A percentile compares a stretch with the other conserved stretches of the same genome.
Conservation (phyloP, 768 basidiomycete species). For the Tricholoma hemisulphureum region DNA sequence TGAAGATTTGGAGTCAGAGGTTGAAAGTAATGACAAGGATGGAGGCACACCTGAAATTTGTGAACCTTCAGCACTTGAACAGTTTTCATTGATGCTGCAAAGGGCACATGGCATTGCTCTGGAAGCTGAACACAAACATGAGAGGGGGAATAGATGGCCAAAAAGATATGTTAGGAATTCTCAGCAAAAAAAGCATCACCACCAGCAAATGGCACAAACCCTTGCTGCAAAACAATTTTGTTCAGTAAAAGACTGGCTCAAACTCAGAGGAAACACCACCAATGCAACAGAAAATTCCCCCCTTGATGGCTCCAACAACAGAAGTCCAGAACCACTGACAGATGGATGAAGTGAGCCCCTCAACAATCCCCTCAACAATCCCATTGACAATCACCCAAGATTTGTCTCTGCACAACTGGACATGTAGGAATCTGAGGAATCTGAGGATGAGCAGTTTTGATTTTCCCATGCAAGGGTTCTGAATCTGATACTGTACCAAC, state of each 20-base stretch:
- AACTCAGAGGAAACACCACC: no score
- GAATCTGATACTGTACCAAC: not conserved
- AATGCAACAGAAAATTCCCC: no score
- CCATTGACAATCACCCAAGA: no score
- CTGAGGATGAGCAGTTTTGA: not conserved
- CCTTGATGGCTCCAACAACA: no score
- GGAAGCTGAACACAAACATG: not conserved
- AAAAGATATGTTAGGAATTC: not conserved
- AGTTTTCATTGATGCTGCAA: not conserved
- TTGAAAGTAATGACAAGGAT: not conserved
- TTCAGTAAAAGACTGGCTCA: no score
- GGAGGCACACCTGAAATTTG: not conserved
- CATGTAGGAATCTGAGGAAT: no score
- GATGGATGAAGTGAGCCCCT: no score
- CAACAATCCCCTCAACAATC: no score
- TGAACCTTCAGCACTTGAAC: not conserved
- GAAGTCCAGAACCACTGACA: no score
- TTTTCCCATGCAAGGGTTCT: not conserved
- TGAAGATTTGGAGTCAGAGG: not conserved
- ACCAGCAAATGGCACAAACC: not conserved
- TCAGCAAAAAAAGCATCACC: not conserved
- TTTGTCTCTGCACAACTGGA: no score
- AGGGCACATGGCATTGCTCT: not conserved
- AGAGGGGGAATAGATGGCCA: not conserved
- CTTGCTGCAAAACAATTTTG: not conserved